A percentile compares a stretch with the other conserved stretches of the same genome.
Conservation (phyloP, 108 stramenopile genomes). For the Pseudonitzschia multiseries region DNA sequence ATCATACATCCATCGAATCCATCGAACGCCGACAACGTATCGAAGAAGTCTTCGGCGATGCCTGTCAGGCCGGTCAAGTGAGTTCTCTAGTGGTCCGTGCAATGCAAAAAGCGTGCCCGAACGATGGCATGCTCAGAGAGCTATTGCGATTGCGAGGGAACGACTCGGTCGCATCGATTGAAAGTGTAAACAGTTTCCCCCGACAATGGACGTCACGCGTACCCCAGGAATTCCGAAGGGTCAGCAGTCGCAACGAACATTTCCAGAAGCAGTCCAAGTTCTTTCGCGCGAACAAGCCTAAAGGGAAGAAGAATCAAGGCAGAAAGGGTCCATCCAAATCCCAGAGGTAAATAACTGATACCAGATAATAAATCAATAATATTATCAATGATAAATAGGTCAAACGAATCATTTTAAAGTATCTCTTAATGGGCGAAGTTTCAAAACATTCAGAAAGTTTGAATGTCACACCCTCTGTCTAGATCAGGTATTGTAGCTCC, state of each 20-base stretch:
- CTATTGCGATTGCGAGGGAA: slow-evolving; percentile 18
- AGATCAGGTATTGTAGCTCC: neutral
- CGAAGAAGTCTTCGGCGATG: slow-evolving; percentile 43
- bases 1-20: slow-evolving; percentile 36
- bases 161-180: slow-evolving; percentile 17
- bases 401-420: too few species aligned
- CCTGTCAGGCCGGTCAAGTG: slow-evolving; percentile 40
- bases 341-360: neutral
- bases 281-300: neutral
- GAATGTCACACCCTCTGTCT: too few species aligned
- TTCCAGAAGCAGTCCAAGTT: slow-evolving; percentile 12
- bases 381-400: too few species aligned
- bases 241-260: slow-evolving; percentile 11
- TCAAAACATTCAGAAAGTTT: too few species aligned
- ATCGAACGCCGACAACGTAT: slow-evolving; percentile 43
- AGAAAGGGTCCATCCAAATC: neutral
- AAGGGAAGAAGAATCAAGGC: slow-evolving; percentile 2
- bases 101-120: slow-evolving; percentile 25
- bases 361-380: too few species aligned
- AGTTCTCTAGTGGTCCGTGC: slow-evolving; percentile 41
- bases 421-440: too few species aligned
- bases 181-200: slow-evolving; percentile 29
- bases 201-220: slow-evolving; percentile 32
- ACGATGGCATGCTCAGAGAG: slow-evolving; percentile 17
- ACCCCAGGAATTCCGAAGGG: slow-evolving; percentile 20